Evolutionary conservation across 2,329 filamentous ascomycete genomes (phyloP), one percentile per base, ranked within the genome.

Genomic region (Colletotrichum sp.): DNA sequence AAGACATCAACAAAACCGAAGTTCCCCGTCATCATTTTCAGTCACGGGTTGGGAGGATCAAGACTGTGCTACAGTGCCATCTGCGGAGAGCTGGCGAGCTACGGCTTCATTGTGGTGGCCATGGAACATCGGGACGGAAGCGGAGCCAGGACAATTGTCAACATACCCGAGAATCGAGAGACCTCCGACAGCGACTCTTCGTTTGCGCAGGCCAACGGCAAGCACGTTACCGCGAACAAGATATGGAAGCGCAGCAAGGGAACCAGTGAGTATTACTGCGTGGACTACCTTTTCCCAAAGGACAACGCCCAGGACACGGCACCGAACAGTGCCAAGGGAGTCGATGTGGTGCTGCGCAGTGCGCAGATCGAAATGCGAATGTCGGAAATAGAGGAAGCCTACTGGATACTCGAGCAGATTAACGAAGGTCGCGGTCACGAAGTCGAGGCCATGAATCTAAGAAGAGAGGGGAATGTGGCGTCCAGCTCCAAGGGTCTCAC

Each of bases 51-150:
- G 8, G 92, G 92, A 7, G 92, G 92, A 0, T 93, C 90, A 3
- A 85, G 92, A 63, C 93, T 92, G 4, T 90, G 89, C 77, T 93
- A 93, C 79, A 92, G 90, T 21, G 88, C 89, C 18, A 85, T 94
- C 3, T 94, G 92, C 78, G 91, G 92, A 9, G 92, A 94, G 78
- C 90, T 94, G 78, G 92, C 92, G 0, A 92, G 90, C 80, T 92
- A 93, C 78, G 92, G 92, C 0, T 93, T 93, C 78, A 85, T 94
- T 1, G 91, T 94, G 0, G 89, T 92, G 39, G 91, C 92, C 0
- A 80, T 94, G 28, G 92, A 94, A 82, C 92, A 94, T 81, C 84
- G 92, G 32, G 92, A 94, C 80, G 92, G 92, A 1, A 92, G 90
- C 71, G 91, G 91, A 5, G 91, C 92, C 6, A 85, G 92, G 64